phyloP scores from a whole-genome alignment of 2,329 filamentous ascomycete species.

The Thielaviopsis euricoi region DNA sequence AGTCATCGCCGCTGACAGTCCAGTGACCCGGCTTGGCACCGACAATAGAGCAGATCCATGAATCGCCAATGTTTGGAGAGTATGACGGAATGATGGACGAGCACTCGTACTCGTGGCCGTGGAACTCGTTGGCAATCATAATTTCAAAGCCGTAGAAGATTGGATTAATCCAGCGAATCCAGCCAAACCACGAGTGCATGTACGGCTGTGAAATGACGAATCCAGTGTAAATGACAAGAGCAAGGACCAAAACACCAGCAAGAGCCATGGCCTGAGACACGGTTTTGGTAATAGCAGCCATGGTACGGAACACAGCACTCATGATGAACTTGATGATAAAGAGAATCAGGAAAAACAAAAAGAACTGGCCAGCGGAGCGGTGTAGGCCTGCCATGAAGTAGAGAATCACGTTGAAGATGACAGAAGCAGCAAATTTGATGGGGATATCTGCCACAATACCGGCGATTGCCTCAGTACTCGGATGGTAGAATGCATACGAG shows the following conservation, averaged over 20 bases:
- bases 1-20: constrained; percentile 44
- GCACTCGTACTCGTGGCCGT: constrained; percentile 39
- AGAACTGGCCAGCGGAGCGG: constrained; percentile 51
- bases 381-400: constrained; percentile 40
- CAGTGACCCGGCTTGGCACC: constrained; percentile 36
- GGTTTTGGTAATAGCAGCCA: constrained; percentile 54
- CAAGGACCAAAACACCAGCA: constrained; percentile 44
- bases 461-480: constrained; percentile 35
- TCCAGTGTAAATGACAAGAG: constrained; percentile 52
- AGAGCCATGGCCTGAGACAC: constrained; percentile 44
- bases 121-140: constrained; percentile 58
- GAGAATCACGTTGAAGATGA: constrained; percentile 36
- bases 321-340: constrained; percentile 55
- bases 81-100: constrained; percentile 31
- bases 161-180: constrained; percentile 62
- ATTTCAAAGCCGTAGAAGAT: constrained; percentile 60
- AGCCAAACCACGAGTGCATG: constrained; percentile 58
- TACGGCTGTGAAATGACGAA: constrained; percentile 34
- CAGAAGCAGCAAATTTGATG: constrained; percentile 34
- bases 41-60: constrained; percentile 35
- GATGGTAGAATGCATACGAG: constrained; percentile 34
- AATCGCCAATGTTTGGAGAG: constrained; percentile 24
- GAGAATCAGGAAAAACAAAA: constrained; percentile 57
- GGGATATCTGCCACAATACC: constrained; percentile 39
- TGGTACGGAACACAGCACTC: constrained; percentile 59